phyloP scores from a whole-genome alignment of 2,329 filamentous ascomycete species.

The Ascosphaera aggregata region DNA sequence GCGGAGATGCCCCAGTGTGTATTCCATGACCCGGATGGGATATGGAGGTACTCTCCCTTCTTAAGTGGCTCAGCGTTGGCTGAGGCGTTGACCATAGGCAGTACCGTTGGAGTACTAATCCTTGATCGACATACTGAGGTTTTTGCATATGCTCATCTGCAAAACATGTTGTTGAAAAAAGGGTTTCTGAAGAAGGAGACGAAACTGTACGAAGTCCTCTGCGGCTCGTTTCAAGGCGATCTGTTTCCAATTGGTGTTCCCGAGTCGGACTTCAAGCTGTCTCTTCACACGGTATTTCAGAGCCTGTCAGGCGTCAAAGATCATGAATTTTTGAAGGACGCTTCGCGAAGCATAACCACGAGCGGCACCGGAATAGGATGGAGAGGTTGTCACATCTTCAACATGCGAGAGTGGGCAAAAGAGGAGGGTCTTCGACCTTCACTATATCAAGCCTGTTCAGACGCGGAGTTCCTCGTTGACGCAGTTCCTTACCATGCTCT shows the following conservation, averaged over 20 bases:
- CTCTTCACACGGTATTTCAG: background rate
- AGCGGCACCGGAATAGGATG: background rate
- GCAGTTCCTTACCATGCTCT: background rate
- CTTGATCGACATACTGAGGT: background rate
- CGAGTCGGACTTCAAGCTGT: background rate
- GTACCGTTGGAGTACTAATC: background rate
- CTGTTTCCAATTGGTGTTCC: background rate
- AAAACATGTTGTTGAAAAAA: background rate
- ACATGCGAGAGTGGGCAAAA: background rate
- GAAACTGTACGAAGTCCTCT: background rate
- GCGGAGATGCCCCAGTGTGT: background rate
- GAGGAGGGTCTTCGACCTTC: background rate
- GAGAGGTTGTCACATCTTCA: background rate
- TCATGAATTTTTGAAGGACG: background rate
- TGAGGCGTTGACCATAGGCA: background rate
- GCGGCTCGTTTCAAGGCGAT: background rate
- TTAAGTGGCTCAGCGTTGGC: background rate
- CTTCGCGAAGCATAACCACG: background rate
- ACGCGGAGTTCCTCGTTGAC: background rate
- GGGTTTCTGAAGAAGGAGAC: background rate
- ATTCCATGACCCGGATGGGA: background rate
- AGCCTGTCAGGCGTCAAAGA: background rate
- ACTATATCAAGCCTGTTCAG: background rate
- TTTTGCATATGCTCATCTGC: background rate
- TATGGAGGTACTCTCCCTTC: background rate